Percentiles rank a stretch among this genome's conserved stretches.
These are phyloP conservation scores for Corchorus capsularis DNA, from an alignment of 345 rosid genomes.

Conservation along the genomic window DNA sequence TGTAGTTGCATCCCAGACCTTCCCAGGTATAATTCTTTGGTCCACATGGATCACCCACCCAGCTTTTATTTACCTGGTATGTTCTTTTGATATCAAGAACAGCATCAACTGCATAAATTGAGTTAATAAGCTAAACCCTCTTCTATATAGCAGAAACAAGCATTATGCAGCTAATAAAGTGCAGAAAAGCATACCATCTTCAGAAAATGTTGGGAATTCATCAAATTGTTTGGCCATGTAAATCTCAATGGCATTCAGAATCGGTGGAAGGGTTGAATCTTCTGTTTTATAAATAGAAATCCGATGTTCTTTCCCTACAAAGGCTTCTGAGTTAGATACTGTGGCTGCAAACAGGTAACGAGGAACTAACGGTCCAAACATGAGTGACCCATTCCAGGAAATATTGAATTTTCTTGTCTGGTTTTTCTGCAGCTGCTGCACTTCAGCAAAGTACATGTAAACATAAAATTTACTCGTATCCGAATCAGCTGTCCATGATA, in stretches of 20 bases:
- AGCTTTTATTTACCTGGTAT: constrained; percentile 39
- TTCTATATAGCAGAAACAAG: background rate
- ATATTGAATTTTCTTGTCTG: constrained; percentile 43
- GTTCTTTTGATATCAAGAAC: constrained; percentile 36
- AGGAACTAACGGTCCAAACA: constrained; percentile 34
- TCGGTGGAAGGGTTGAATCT: constrained; percentile 41
- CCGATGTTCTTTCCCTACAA: constrained; percentile 43
- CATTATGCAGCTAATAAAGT: background rate
- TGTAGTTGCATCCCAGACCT: constrained; percentile 46
- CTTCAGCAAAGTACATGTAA: constrained; percentile 44
- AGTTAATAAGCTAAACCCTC: background rate
- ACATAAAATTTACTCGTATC: constrained; percentile 33
- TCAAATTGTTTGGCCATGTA: constrained; percentile 24
- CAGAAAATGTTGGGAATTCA: constrained; percentile 21
- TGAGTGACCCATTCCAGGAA: constrained; percentile 41
- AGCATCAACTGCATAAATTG: constrained; percentile 34
- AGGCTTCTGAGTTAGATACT: constrained; percentile 36
- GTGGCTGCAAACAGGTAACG: constrained; percentile 21
- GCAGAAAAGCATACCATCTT: constrained; percentile 33
- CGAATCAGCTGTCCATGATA: constrained; percentile 34
- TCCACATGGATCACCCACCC: constrained; percentile 66
- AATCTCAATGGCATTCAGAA: constrained; percentile 46
- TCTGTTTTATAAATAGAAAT: constrained; percentile 38
- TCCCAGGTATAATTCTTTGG: constrained; percentile 52
- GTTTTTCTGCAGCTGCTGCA: constrained; percentile 30